phyloP scores from a whole-genome alignment of 2,329 filamentous ascomycete genomes.

The Pseudogymnoascus destructans region DNA sequence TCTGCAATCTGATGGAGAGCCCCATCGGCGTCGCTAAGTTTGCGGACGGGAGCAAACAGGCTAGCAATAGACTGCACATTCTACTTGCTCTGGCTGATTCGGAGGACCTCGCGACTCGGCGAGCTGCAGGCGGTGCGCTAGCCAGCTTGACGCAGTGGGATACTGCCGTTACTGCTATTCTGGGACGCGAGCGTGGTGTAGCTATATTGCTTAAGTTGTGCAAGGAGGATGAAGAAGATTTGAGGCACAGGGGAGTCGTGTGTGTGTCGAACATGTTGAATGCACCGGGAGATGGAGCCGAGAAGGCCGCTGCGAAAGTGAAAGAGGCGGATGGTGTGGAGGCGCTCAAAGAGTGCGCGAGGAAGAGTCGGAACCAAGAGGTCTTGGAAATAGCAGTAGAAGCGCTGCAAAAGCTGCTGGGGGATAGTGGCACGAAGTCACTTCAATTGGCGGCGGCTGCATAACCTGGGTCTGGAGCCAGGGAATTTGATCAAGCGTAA shows the following conservation, averaged over 20 bases:
- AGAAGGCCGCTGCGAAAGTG: conserved; percentile 45
- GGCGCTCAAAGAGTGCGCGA: conserved; percentile 54
- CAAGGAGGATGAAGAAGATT: conserved; percentile 54
- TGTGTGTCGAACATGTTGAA: conserved; percentile 60
- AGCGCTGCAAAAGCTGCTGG: conserved; percentile 45
- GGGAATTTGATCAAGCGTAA: not conserved
- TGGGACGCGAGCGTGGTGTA: conserved; percentile 55
- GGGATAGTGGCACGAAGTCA: conserved; percentile 3
- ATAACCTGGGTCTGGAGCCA: not conserved
- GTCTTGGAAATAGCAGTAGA: conserved; percentile 61
- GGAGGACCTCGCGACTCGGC: conserved; percentile 65
- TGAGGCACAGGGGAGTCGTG: conserved; percentile 62
- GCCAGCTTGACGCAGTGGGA: conserved; percentile 75
- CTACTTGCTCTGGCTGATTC: conserved; percentile 79
- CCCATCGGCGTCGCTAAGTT: conserved; percentile 56
- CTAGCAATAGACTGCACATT: conserved; percentile 64
- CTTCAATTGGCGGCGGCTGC: not conserved
- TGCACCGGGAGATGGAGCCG: conserved; percentile 52
- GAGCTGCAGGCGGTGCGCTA: conserved; percentile 76
- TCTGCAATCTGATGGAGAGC: conserved; percentile 76
- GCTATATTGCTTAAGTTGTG: conserved; percentile 72
- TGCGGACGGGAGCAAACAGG: conserved; percentile 51
- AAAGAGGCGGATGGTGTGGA: conserved; percentile 52
- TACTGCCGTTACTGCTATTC: conserved; percentile 54
- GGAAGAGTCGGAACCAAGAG: conserved; percentile 52